Conservation (phyloP, 371 early-diverging fungal species). For the Mucor irregularis region DNA sequence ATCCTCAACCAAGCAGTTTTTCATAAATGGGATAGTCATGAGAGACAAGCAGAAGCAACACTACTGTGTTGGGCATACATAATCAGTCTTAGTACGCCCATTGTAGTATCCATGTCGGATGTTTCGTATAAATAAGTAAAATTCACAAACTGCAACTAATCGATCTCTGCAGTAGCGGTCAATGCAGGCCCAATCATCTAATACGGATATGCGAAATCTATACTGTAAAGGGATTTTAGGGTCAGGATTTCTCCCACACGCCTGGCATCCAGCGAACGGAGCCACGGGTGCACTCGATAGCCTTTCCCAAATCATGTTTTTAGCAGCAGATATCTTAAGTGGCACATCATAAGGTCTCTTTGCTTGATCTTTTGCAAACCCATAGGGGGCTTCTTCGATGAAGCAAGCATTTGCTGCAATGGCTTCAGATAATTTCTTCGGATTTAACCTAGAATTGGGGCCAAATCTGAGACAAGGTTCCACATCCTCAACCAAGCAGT, state of each 20-base stretch:
- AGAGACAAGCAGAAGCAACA: too few species aligned
- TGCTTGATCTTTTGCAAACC: constrained; percentile 65
- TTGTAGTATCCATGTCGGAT: constrained; percentile 83
- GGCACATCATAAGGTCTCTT: constrained; percentile 44
- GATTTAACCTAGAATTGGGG: constrained; percentile 74
- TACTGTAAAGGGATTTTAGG: constrained; percentile 59
- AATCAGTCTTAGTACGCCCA: constrained; percentile 63
- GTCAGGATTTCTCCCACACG: constrained; percentile 16
- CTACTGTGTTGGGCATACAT: too few species aligned
- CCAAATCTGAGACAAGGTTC: constrained; percentile 89
- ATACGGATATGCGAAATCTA: constrained; percentile 77
- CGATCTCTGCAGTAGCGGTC: constrained; percentile 88
- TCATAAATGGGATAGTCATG: constrained; percentile 49
- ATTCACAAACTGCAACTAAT: constrained; percentile 89
- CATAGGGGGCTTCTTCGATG: constrained; percentile 63
- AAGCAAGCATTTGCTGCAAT: constrained; percentile 71
- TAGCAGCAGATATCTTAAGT: constrained; percentile 46
- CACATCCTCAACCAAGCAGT: constrained; percentile 70
- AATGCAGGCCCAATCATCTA: constrained; percentile 84
- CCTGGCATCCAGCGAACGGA: constrained; percentile 63
- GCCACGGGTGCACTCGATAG: constrained; percentile 34
- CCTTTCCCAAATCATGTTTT: constrained; percentile 63
- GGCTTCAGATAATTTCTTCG: constrained; percentile 77
- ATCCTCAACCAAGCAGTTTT: constrained; percentile 69
- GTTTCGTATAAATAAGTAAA: constrained; percentile 88